A percentile compares a stretch with the other conserved stretches of the same genome.
Conservation (phyloP, 257 asterid genomes). For the Penstemon newberryi region DNA sequence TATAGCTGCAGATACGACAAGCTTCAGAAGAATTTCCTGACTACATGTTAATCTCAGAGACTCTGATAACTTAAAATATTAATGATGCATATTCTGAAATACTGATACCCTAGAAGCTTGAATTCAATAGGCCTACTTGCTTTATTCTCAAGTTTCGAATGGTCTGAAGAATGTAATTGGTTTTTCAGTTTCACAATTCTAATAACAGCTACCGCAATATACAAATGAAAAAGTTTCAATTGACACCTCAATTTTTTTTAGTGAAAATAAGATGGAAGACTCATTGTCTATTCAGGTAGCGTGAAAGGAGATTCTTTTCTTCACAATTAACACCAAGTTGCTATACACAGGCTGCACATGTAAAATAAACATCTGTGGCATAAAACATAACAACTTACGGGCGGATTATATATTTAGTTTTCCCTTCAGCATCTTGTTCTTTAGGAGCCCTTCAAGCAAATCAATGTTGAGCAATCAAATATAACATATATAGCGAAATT, state of each 20-base stretch:
- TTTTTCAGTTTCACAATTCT: not conserved
- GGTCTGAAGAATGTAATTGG: slow-evolving; percentile 2
- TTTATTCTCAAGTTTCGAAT: slow-evolving; percentile 21
- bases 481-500: slow-evolving; percentile 3
- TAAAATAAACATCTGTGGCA: slow-evolving; percentile 3
- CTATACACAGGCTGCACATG: not conserved
- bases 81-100: slow-evolving; percentile 23
- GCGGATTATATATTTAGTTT: slow-evolving; percentile 79
- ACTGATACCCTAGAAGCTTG: slow-evolving; percentile 18
- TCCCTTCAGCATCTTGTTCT: slow-evolving; percentile 86
- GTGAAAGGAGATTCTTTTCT: not conserved
- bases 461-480: slow-evolving; percentile 19
- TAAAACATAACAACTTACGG: slow-evolving; percentile 63
- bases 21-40: slow-evolving; percentile 31
- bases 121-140: slow-evolving; percentile 2
- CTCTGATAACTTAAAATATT: slow-evolving; percentile 22
- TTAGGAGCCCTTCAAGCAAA: slow-evolving; percentile 68
- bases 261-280: not conserved
- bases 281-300: slow-evolving; percentile 10
- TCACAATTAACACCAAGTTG: slow-evolving; percentile 14
- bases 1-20: slow-evolving; percentile 64
- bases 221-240: not conserved
- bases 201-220: not conserved
- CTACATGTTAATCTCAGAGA: slow-evolving; percentile 17
- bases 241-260: not conserved